Evolutionary conservation across 257 asterid species (phyloP).

Genomic region (Plantago major): DNA sequence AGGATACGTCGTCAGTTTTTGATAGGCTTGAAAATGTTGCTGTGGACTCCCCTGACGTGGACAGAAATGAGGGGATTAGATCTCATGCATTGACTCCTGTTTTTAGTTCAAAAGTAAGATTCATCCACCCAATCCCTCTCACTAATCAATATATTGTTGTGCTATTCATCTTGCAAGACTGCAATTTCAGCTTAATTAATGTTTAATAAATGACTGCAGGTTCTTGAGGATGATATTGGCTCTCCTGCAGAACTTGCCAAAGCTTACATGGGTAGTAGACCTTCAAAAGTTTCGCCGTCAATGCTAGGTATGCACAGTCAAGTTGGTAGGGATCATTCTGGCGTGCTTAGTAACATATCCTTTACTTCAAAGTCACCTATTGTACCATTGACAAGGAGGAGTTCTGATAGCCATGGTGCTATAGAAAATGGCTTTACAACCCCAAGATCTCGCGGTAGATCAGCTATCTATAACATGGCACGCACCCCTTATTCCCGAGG

Average conservation of each 20-base stretch:
- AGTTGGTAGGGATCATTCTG: constrained; percentile 39
- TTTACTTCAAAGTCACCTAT: constrained; percentile 45
- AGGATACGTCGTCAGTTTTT: constrained; percentile 30
- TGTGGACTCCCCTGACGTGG: constrained; percentile 30
- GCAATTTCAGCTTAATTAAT: constrained; percentile 21
- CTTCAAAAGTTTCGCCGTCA: constrained; percentile 65
- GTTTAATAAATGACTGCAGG: constrained; percentile 40
- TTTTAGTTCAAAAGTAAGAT: constrained; percentile 39
- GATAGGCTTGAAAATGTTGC: constrained; percentile 35
- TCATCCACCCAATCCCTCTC: constrained; percentile 8
- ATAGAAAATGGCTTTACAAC: constrained; percentile 55
- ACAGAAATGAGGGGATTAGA: constrained; percentile 27
- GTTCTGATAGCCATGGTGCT: constrained; percentile 33
- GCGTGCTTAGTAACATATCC: constrained; percentile 29
- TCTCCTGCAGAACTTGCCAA: constrained; percentile 93
- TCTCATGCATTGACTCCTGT: constrained; percentile 37
- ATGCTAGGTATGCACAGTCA: constrained; percentile 46
- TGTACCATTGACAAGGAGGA: constrained; percentile 28
- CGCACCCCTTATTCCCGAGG: constrained; percentile 83
- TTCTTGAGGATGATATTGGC: constrained; percentile 54
- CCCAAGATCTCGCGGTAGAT: constrained; percentile 75
- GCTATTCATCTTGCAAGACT: neutral
- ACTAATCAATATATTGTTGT: neutral
- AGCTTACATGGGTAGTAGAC: constrained; percentile 86
- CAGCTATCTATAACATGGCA: constrained; percentile 90